Percentiles rank a stretch among this genome's conserved stretches.
Conservation (phyloP, 164 flowering plant species). For the Echeveria elegans region DNA sequence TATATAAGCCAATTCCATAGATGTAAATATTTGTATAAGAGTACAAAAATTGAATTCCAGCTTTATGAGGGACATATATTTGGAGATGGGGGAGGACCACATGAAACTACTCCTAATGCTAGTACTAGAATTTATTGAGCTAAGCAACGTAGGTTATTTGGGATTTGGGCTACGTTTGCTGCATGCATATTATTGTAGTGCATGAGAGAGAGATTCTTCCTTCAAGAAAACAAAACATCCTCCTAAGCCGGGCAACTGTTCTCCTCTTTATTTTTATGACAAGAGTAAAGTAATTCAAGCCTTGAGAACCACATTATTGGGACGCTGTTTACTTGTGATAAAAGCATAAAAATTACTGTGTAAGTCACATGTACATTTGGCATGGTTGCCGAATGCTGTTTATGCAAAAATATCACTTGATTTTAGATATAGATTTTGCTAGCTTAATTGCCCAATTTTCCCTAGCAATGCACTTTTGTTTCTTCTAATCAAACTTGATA, state of each 20-base stretch:
- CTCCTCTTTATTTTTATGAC: slow-evolving; percentile 5
- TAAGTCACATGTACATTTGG: too few relatives aligned
- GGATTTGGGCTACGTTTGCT: slow-evolving; percentile 1
- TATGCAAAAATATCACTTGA: too few relatives aligned
- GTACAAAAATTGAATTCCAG: too few relatives aligned
- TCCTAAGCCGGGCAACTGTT: not conserved
- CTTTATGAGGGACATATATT: too few relatives aligned
- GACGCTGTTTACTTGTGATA: not conserved
- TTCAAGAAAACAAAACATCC: slow-evolving; percentile 3
- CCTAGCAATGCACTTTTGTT: too few relatives aligned
- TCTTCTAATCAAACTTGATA: too few relatives aligned
- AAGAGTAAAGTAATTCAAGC: slow-evolving; percentile 7
- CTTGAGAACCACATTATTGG: slow-evolving; percentile 1
- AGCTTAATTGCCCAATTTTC: too few relatives aligned
- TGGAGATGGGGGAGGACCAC: too few relatives aligned
- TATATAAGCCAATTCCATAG: too few relatives aligned
- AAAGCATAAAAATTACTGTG: not conserved
- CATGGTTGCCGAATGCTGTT: too few relatives aligned
- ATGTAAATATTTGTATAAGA: not conserved
- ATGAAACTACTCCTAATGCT: not conserved
- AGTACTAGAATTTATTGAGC: not conserved
- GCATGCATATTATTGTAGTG: not conserved
- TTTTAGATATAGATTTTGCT: too few relatives aligned
- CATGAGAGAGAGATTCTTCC: not conserved
- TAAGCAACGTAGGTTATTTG: not conserved